Evolutionary conservation across 805 yeast genomes (phyloP), one percentile per base, ranked within the genome.

Genomic region (Pichia occidentalis): DNA sequence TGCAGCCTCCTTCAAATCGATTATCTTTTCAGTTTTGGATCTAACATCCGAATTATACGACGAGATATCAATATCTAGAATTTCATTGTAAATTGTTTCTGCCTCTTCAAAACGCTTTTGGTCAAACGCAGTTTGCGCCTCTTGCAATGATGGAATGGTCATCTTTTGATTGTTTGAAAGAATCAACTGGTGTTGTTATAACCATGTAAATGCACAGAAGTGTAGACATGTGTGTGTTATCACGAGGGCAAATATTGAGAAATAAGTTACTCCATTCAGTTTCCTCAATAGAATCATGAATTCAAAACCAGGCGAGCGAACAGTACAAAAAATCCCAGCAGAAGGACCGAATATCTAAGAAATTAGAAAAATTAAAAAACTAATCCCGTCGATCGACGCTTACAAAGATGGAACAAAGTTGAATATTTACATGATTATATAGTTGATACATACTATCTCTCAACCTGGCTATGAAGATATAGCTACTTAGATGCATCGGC

Each of bases 1-100:
- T 24, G 92, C 79, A 9, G 67, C 49, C 55, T 87, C 95, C 60
- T 77, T 77, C 35, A 66, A 65, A 43, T 73, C 77, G 36, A 69
- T 64, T 9, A 61, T 46, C 45, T 61, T 57, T 39, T 72, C 79
- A 30, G 59, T 55, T 18, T 42, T 49, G 5, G 49, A 41, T 27
- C 33, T 40, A 20, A 30, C 17, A 11, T 45, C 42, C 21, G 39
- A 19, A 17, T 45, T 29, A 4, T 46, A 26, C 4, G 27, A 31
- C 7, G 43, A 26, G n/a, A 46, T 43, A 32, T 50, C 45, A 29
- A 46, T 25, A 11, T 52, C 45, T 8, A 85, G 64, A 18, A 83
- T 62, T 37, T 67, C 65, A 39, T 65, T 56, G 59, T 80, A 86
- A 23, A 71, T 60, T 24, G 60, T 46, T 56, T 83, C 94, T 1